Evolutionary conservation across 2,329 filamentous ascomycete species (phyloP).

Genomic region (Eutypella sp.): DNA sequence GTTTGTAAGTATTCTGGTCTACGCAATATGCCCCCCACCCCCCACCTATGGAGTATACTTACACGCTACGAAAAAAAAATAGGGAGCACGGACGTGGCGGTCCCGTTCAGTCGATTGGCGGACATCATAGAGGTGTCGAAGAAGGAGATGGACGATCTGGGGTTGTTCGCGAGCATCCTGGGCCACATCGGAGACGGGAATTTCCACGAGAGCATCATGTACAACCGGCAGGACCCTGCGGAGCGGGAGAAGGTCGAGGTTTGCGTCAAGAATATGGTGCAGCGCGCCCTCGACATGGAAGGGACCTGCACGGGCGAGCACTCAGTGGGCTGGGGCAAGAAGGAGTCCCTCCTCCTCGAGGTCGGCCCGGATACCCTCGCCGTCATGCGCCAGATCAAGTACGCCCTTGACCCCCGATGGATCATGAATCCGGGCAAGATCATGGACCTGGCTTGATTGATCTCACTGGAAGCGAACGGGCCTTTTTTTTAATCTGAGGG

Average conservation of each 20-base stretch:
- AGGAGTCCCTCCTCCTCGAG: constrained; percentile 71
- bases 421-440: constrained; percentile 92
- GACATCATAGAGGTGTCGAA: constrained; percentile 80
- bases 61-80: constrained; percentile 1
- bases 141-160: constrained; percentile 80
- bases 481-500: no score
- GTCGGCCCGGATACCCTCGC: constrained; percentile 74
- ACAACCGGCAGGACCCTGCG: constrained; percentile 62
- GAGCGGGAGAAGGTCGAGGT: constrained; percentile 73
- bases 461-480: no score
- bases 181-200: constrained; percentile 93
- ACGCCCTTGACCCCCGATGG: constrained; percentile 79
- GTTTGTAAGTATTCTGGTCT: constrained; percentile 61
- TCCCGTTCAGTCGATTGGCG: constrained; percentile 69
- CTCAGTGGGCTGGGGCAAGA: constrained; percentile 81
- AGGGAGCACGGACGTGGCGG: constrained; percentile 80
- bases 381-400: constrained; percentile 81
- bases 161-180: constrained; percentile 80
- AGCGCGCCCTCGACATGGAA: constrained; percentile 88
- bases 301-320: constrained; percentile 90
- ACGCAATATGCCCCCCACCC: constrained; percentile 12
- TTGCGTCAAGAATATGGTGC: constrained; percentile 86
- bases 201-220: constrained; percentile 91
- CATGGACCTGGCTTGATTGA: constrained; percentile 61
- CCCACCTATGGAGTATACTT: not conserved